phyloP scores from a whole-genome alignment of 2,329 filamentous ascomycete genomes.

The Penicillium sp. region DNA sequence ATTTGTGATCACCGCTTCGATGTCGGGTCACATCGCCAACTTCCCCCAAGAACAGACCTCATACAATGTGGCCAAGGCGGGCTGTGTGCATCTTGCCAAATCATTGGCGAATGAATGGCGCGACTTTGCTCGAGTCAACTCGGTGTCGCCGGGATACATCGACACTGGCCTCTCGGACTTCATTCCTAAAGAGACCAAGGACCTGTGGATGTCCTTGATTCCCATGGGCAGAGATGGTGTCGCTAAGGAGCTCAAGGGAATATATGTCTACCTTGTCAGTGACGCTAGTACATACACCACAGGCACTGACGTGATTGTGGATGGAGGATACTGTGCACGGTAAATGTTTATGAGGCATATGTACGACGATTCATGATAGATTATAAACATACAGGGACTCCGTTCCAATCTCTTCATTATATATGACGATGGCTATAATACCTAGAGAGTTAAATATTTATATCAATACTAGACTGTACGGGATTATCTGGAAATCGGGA shows the following conservation, averaged over 20 bases:
- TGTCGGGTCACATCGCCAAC: slow-evolving; percentile 68
- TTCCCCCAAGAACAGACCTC: slow-evolving; percentile 67
- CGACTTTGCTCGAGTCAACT: slow-evolving; percentile 56
- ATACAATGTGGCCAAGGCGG: slow-evolving; percentile 82
- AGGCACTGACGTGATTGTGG: slow-evolving; percentile 38
- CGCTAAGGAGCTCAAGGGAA: slow-evolving; percentile 38
- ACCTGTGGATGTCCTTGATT: slow-evolving; percentile 67
- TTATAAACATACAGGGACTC: too few species aligned
- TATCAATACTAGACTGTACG: too few species aligned
- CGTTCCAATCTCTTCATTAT: too few species aligned
- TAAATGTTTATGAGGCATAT: too few species aligned
- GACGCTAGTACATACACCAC: slow-evolving; percentile 43
- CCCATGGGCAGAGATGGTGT: too few species aligned
- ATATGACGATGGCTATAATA: too few species aligned
- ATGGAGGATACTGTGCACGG: too few species aligned
- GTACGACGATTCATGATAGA: too few species aligned
- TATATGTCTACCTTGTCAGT: slow-evolving; percentile 39
- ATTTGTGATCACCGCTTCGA: slow-evolving; percentile 68
- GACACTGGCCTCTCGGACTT: slow-evolving; percentile 53
- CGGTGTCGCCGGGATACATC: slow-evolving; percentile 42
- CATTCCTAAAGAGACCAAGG: slow-evolving; percentile 59
- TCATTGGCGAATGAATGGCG: slow-evolving; percentile 78
- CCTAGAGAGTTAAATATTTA: too few species aligned
- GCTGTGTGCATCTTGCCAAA: slow-evolving; percentile 68
- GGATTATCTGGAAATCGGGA: too few species aligned